phyloP scores from a whole-genome alignment of 2,329 filamentous ascomycete genomes.

The Fusarium incarnatum region DNA sequence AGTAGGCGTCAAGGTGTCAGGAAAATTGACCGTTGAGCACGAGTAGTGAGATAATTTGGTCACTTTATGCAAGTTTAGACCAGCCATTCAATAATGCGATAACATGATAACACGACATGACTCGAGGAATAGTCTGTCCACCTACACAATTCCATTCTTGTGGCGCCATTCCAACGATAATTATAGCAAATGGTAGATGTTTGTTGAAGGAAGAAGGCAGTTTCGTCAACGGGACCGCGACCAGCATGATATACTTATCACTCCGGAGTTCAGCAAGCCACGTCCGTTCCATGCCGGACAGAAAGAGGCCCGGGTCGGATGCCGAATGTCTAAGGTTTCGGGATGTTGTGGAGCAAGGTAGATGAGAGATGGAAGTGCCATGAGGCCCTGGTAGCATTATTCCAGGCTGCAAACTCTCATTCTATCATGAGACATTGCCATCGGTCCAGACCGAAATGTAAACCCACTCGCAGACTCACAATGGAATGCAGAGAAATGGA shows the following conservation, averaged over 20 bases:
- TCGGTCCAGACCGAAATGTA: background rate
- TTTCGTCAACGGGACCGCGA: background rate
- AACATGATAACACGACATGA: background rate
- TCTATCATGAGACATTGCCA: slow-evolving; percentile 4
- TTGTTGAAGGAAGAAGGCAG: background rate
- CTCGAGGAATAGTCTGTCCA: background rate
- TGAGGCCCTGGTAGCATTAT: background rate
- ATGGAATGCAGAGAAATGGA: background rate
- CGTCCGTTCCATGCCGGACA: slow-evolving; percentile 23
- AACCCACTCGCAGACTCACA: background rate
- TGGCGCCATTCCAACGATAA: background rate
- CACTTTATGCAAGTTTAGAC: background rate
- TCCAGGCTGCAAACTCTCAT: background rate
- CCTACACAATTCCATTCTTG: background rate
- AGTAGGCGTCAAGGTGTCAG: background rate
- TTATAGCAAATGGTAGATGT: background rate
- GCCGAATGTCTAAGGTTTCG: slow-evolving; percentile 12
- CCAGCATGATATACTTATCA: background rate
- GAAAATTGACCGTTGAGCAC: background rate
- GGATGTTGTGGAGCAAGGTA: background rate
- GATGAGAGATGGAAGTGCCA: background rate
- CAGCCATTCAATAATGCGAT: background rate
- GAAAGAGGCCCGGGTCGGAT: background rate
- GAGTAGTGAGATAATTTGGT: background rate
- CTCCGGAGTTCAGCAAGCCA: slow-evolving; percentile 12